Conservation (phyloP, 495 filamentous ascomycete species). For the Immersiella caudata region DNA sequence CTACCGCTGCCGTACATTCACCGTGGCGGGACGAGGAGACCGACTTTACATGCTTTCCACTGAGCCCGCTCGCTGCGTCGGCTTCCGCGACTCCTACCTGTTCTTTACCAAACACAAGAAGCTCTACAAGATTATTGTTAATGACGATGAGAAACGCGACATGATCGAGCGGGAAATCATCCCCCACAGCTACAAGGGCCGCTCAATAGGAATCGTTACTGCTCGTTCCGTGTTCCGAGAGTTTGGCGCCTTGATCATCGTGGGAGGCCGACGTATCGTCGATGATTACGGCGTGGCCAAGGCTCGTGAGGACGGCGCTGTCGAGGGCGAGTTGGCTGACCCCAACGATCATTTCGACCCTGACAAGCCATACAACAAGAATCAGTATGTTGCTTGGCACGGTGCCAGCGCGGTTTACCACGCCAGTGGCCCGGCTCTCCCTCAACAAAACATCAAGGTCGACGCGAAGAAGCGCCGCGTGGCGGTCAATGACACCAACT, state of each 20-base stretch:
- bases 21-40: constrained; percentile 77
- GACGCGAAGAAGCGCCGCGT: constrained; percentile 78
- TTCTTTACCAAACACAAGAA: constrained; percentile 97
- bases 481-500: constrained; percentile 92
- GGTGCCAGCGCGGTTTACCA: constrained; percentile 95
- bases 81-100: constrained; percentile 94
- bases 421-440: constrained; percentile 74
- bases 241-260: constrained; percentile 91
- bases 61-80: constrained; percentile 92
- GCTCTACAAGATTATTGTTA: constrained; percentile 94
- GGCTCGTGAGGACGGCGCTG: constrained; percentile 74
- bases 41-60: constrained; percentile 97
- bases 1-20: constrained; percentile 94
- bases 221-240: constrained; percentile 96
- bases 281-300: constrained; percentile 89
- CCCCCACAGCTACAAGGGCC: constrained; percentile 96
- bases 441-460: constrained; percentile 72
- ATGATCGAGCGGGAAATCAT: constrained; percentile 93
- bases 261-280: constrained; percentile 79
- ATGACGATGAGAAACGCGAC: constrained; percentile 88
- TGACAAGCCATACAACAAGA: constrained; percentile 83
- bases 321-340: constrained; percentile 89
- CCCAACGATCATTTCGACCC: constrained; percentile 75
- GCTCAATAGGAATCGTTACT: constrained; percentile 95
- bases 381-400: constrained; percentile 98